These are phyloP conservation scores for Pichia terricola DNA, from an alignment of 1,139 yeast species.

Conservation along the genomic window DNA sequence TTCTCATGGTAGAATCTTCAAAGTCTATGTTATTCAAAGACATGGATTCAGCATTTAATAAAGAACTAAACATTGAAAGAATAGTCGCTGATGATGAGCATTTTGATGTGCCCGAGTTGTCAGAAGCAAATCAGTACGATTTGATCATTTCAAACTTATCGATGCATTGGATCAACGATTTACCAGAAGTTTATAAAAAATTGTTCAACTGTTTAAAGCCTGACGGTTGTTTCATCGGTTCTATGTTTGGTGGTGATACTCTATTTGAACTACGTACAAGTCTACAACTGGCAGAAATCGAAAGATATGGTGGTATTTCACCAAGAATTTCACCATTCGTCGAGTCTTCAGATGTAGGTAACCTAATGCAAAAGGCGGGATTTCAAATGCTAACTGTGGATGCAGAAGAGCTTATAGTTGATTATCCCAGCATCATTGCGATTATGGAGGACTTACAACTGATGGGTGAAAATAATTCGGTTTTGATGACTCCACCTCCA, in stretches of 20 bases:
- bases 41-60: conserved; percentile 30
- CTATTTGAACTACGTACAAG: conserved; percentile 72
- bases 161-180: conserved; percentile 79
- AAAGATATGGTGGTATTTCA: conserved; percentile 68
- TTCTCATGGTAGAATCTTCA: conserved; percentile 65
- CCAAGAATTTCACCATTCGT: conserved; percentile 79
- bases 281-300: conserved; percentile 73
- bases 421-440: conserved; percentile 66
- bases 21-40: conserved; percentile 45
- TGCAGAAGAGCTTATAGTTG: conserved; percentile 74
- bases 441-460: conserved; percentile 62
- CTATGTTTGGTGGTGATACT: conserved; percentile 82
- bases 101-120: conserved; percentile 33
- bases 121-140: conserved; percentile 41
- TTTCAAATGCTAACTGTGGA: conserved; percentile 76
- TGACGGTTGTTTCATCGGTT: conserved; percentile 75
- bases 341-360: conserved; percentile 68
- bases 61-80: conserved; percentile 35
- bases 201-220: conserved; percentile 61
- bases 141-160: conserved; percentile 68
- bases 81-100: conserved; percentile 61
- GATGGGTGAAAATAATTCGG: conserved; percentile 83
- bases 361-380: conserved; percentile 63
- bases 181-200: conserved; percentile 52
- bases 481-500: conserved; percentile 43